Evolutionary conservation across 1,284 basidiomycete genomes (phyloP), one percentile per base, ranked within the genome.

Genomic region (Hortiboletus rubellus): DNA sequence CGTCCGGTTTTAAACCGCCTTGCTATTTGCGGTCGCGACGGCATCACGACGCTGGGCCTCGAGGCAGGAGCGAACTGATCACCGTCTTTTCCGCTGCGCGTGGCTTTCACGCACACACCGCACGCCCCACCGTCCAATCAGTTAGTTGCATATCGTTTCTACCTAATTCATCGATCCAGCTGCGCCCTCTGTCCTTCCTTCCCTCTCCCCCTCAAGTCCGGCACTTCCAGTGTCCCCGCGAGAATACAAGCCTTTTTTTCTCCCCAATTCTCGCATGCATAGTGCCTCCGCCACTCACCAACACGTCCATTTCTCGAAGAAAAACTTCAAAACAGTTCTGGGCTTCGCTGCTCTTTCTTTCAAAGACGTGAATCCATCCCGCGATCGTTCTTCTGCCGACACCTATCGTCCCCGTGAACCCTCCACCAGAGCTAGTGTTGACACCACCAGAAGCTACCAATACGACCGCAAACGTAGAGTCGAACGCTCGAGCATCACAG

Each of bases 261-360:
- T 30, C 42, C 58, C 59, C 50, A 27, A n/a, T 31, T 60, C 57
- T 72, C 74, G 76, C 57, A 78, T 79, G 77, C 75, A 74, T 70
- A 75, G 71, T 69, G 72, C 73, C 58, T 64, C 69, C 43, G 55
- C 74, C 60, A 70, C 76, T 50, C 68, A 72, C 54, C 73, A 73
- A 45, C 69, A 73, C 57, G 66, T 63, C 62, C 61, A 63, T 61
- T 69, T 71, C 48, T 68, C 74, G 38, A 76, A 73, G 72, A 72
- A 73, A 68, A 76, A 72, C 64, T 72, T 79, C 68, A 76, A 74
- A 65, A 64, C 76, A 12, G 75, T 76, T 47, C 70, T 82, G 47
- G 77, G 76, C 50, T 68, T 79, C 48, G 61, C 64, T 65, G 58
- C 70, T 47, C 50, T 70, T 45, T 67, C 68, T 18, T 70, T 73